Base-by-base conservation (phyloP, 2,329 filamentous ascomycete species). In the Hypoxylon sp. region DNA sequence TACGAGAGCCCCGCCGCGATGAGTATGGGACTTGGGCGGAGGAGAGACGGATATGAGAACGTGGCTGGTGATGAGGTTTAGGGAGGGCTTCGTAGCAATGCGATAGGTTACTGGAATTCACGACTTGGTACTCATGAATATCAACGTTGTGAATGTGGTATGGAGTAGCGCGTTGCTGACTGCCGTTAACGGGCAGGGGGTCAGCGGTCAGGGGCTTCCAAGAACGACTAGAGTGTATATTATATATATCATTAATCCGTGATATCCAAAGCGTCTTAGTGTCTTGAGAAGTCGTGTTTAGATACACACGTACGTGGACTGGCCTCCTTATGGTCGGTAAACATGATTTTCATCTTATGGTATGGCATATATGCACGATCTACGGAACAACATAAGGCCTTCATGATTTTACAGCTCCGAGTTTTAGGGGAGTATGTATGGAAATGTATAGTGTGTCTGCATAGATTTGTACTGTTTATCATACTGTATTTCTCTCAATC, bases 1-100 rank as follows among this genome's bases (percentile, higher is more conserved):
- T 99, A 97, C 79, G 95, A 98, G 78, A 88, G 90, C 19, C 95
- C 95, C 5, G 81, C 84, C 3, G 83, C 89, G 68, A 92, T 93
- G 88, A 79, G 80, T n/a, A 70, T 84, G 47, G 78, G 79, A 3
- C 29, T 74, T n/a, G 67, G 83, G 78, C 81, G 81, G 75, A 79
- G 82, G 72, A 80, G 78, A 53, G 84, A 84, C 39, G 83, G 88
- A 68, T 91, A 93, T 78, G 86, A 93, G 81, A 81, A 83, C 19
- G 88, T 92, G 27, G 82, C 81, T 12, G 83, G 75, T 0, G 87
- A 89, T 50, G 88, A 88, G 65, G 85, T 85, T 73, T 86, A 69
- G 47, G 32, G 25, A 45, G 14, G 27, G n/a, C 30, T 14, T 19
- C 14, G 46, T 47, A 29, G 21, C 19, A 16, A 30, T 32, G 11